These are phyloP conservation scores for Vickermania spadyakhi DNA, from an alignment of 208 protist species.

Conservation along the genomic window DNA sequence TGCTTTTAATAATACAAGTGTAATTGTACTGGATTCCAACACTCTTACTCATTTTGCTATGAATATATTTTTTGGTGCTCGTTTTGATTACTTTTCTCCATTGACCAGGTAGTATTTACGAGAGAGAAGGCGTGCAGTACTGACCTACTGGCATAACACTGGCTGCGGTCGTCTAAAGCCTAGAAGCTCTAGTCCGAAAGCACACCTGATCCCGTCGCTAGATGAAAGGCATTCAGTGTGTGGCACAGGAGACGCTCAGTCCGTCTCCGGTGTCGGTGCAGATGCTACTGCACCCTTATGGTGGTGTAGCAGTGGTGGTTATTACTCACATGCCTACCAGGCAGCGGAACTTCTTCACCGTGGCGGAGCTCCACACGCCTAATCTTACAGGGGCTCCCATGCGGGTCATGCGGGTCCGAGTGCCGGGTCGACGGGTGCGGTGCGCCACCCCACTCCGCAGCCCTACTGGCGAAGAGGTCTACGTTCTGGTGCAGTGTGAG, in stretches of 20 bases:
- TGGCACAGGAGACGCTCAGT: not conserved
- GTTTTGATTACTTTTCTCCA: too few relatives aligned
- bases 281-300: not conserved
- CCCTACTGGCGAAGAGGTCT: not conserved
- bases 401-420: not conserved
- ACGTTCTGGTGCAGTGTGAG: not conserved
- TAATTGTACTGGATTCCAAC: too few relatives aligned
- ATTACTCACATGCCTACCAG: not conserved
- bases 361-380: not conserved
- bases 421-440: not conserved
- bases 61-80: too few relatives aligned
- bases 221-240: not conserved
- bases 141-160: too few relatives aligned
- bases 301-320: not conserved
- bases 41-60: too few relatives aligned
- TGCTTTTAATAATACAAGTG: too few relatives aligned
- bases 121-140: too few relatives aligned
- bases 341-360: slow-evolving; percentile 1
- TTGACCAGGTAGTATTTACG: not conserved
- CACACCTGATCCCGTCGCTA: too few relatives aligned
- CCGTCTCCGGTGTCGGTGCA: not conserved
- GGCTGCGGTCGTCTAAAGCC: too few relatives aligned
- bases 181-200: too few relatives aligned
- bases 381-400: not conserved
- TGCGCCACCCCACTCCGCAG: not conserved